Conservation (phyloP, 1,284 basidiomycete genomes). For the Neolentinus lepideus region DNA sequence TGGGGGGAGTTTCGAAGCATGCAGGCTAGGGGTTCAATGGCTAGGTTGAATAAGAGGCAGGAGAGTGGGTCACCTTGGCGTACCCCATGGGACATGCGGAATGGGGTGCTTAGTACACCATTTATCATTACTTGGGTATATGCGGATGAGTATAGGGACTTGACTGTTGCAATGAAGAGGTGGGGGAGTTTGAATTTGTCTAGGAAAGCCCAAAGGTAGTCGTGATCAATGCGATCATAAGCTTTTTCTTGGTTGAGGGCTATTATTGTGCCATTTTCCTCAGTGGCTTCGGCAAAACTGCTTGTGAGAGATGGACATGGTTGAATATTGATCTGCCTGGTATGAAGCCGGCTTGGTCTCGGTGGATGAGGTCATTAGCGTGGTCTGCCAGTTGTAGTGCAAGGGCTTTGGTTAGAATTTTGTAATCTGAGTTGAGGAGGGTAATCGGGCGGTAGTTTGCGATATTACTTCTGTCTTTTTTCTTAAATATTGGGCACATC, state of each 20-base stretch:
- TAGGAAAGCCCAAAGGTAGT: conserved; percentile 21
- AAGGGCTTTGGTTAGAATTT: conserved; percentile 16
- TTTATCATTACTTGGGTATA: conserved; percentile 20
- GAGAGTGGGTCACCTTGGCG: conserved; percentile 26
- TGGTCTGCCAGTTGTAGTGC: conserved; percentile 12
- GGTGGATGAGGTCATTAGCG: conserved; percentile 14
- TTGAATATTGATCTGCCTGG: conserved; percentile 16
- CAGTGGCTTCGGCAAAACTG: conserved; percentile 16
- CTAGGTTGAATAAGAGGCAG: conserved; percentile 21
- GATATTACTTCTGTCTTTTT: conserved; percentile 18
- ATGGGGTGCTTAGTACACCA: conserved; percentile 13
- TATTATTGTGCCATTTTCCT: conserved; percentile 18
- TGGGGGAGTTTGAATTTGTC: conserved; percentile 12
- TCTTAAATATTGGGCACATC: conserved; percentile 28
- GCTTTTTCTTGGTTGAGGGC: conserved; percentile 27
- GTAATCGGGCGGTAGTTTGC: conserved; percentile 27
- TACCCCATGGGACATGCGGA: conserved; percentile 16
- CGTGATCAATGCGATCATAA: conserved; percentile 22
- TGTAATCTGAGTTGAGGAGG: conserved; percentile 25
- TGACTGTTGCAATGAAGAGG: conserved; percentile 12
- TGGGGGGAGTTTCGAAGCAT: conserved; percentile 11
- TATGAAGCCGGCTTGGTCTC: conserved; percentile 22
- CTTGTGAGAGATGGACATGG: conserved; percentile 14
- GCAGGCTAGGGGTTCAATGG: conserved; percentile 18
- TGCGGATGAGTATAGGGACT: conserved; percentile 18